Percentiles rank a stretch among this genome's conserved stretches.
Conservation (phyloP, 371 early-diverging fungal genomes). For the Choanephora cucurbitarum region DNA sequence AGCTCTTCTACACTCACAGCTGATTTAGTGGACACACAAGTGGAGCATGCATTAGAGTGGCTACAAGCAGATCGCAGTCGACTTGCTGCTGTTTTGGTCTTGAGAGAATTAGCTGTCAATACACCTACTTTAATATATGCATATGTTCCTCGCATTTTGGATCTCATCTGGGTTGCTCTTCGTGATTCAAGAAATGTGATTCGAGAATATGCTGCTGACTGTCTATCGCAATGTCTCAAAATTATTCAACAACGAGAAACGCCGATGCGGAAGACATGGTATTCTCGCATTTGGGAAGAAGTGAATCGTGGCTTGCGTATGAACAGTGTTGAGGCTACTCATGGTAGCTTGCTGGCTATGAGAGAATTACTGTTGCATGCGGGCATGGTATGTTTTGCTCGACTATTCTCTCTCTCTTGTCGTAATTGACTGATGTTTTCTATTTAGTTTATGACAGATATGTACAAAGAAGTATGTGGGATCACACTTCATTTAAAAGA, state of each 20-base stretch:
- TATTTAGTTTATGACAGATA: constrained; percentile 79
- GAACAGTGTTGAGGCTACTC: constrained; percentile 79
- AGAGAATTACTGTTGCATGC: constrained; percentile 82
- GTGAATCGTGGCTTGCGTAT: constrained; percentile 75
- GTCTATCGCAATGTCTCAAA: constrained; percentile 80
- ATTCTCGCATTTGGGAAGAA: constrained; percentile 84
- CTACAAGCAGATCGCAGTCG: constrained; percentile 84
- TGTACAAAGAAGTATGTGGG: constrained; percentile 79
- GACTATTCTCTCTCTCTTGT: background rate
- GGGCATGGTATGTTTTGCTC: constrained; percentile 75
- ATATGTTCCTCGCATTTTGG: constrained; percentile 84
- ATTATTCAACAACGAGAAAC: constrained; percentile 85
- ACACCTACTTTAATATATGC: constrained; percentile 87
- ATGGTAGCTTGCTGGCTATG: constrained; percentile 86
- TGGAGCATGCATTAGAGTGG: constrained; percentile 89
- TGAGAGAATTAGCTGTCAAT: constrained; percentile 81
- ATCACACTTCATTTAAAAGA: constrained; percentile 80
- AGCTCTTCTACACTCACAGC: constrained; percentile 81
- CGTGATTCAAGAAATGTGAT: constrained; percentile 81
- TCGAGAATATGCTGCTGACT: constrained; percentile 88
- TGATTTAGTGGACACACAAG: constrained; percentile 86
- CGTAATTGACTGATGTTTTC: background rate
- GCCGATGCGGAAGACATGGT: constrained; percentile 69
- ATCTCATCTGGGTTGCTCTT: constrained; percentile 86
- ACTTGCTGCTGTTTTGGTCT: constrained; percentile 86